Evolutionary conservation across 352 stramenopile species (phyloP).

Genomic region (Lagenidium giganteum): DNA sequence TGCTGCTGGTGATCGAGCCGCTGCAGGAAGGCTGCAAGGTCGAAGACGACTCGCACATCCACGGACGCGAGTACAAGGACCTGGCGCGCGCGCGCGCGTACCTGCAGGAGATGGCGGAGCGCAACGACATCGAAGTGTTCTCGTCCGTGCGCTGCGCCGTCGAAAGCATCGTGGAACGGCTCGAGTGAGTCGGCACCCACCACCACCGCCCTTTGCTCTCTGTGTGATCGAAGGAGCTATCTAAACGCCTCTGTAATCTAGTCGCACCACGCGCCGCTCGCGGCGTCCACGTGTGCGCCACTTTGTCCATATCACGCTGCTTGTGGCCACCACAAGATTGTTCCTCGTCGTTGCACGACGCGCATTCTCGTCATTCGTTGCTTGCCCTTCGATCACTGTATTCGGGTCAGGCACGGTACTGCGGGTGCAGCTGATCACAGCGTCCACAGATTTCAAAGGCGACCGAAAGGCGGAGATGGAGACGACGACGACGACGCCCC

Average conservation of each 20-base stretch:
- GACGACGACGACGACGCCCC: conserved; percentile 4
- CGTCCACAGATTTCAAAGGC: conserved; percentile 11
- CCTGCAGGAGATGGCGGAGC: conserved; percentile 80
- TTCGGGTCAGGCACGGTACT: too few species aligned
- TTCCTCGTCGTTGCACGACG: too few species aligned
- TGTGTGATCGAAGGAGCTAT: conserved; percentile 80
- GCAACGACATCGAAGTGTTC: conserved; percentile 75
- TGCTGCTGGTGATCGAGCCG: conserved; percentile 78
- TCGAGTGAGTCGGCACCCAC: conserved; percentile 27
- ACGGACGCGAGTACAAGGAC: conserved; percentile 76
- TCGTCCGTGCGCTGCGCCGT: conserved; percentile 55
- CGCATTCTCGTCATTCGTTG: too few species aligned
- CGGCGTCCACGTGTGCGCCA: too few species aligned
- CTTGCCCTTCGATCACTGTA: too few species aligned
- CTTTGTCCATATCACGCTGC: not conserved
- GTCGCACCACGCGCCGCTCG: conserved; percentile 6
- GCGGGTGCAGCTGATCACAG: too few species aligned
- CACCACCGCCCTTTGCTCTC: too few species aligned
- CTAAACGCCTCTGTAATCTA: conserved; percentile 37
- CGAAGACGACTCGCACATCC: conserved; percentile 38
- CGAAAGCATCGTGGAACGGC: conserved; percentile 52
- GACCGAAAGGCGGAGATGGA: conserved; percentile 11
- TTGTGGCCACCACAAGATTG: conserved; percentile 5
- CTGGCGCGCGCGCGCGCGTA: conserved; percentile 71
- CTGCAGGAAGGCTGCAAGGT: conserved; percentile 55